Percentiles rank a stretch among this genome's conserved stretches.
Evolutionary conservation across 805 yeast genomes (phyloP).

Genomic region (Debaryomyces prosopidis): DNA sequence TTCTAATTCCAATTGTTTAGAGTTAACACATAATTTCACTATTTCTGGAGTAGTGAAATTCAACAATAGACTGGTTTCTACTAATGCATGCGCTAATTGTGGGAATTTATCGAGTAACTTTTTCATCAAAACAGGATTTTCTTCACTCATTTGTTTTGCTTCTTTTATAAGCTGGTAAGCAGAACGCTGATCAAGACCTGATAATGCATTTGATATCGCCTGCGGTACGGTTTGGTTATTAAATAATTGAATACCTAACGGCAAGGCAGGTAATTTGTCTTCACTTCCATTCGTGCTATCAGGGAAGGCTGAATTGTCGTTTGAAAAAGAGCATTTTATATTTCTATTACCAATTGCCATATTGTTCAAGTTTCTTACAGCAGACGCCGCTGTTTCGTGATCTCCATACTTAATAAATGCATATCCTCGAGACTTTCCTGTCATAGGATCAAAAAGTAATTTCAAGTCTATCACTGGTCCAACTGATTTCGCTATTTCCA

Average conservation of each 20-base stretch:
- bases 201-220: constrained; percentile 47
- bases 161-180: constrained; percentile 54
- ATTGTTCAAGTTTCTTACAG: constrained; percentile 84
- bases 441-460: constrained; percentile 80
- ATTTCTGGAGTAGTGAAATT: constrained; percentile 36
- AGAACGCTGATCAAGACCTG: constrained; percentile 47
- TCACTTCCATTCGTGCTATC: constrained; percentile 17
- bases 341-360: constrained; percentile 62
- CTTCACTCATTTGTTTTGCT: constrained; percentile 56
- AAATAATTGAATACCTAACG: constrained; percentile 41
- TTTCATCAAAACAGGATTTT: constrained; percentile 58
- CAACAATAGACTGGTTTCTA: constrained; percentile 57
- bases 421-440: constrained; percentile 89
- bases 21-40: constrained; percentile 37
- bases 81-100: constrained; percentile 79
- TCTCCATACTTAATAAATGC: constrained; percentile 86
- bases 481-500: constrained; percentile 78
- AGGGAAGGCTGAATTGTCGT: constrained; percentile 34
- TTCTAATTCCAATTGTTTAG: constrained; percentile 28
- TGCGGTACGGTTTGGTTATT: constrained; percentile 42
- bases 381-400: constrained; percentile 83
- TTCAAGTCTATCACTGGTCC: constrained; percentile 82
- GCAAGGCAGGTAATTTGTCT: constrained; percentile 38
- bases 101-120: constrained; percentile 69
- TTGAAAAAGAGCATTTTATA: constrained; percentile 73